Base-by-base conservation (phyloP, 164 flowering plant species). In the Cinnamomum chago region DNA sequence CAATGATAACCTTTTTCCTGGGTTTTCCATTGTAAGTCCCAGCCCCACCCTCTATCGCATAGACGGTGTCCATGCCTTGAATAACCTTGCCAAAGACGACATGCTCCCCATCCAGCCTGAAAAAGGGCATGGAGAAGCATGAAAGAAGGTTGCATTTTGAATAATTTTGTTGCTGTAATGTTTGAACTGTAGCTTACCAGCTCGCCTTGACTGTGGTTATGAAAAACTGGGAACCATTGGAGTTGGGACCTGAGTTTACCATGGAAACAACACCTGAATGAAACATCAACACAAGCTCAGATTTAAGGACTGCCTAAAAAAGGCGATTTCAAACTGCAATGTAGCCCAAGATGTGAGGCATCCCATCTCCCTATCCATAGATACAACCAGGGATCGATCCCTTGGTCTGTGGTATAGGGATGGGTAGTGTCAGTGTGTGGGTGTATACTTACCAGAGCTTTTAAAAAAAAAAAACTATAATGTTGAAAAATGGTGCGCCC, bases 21-120 rank as follows among this genome's bases (percentile, higher is more conserved):
- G 99, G 97, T 78, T 94, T 92, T 51, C 99, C 99, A 66, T 84
- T 92, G 74, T 92, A 94, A 24, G 99, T 94, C 60, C 99, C 99
- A 7, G 98, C 99, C 77, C 98, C 94, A 1, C 99, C 98, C 81
- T 96, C 97, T 77, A 96, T 90, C 65, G 93, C 92, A 78, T 83
- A 94, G 23, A 96, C 98, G 17, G 82, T 89, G 80, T 96, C 99
- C 99, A 93, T 93, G n/a, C 99, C 99, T 78, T 93, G 90, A 74
- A 96, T 87, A 3, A 96, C 98, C 82, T 83, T 90, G 24, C 99
- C 98, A 82, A 94, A 94, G 3, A 84, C 97, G 15, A 96, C 97
- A 81, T 94, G 99, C 83, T 94, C 97, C 51, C 97, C 97, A 76
- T 96, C 98, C 87, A 96, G 82, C 97, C 97, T 92, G 78, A 0